Evolutionary conservation across 768 basidiomycete genomes (phyloP).

Genomic region (Lactarius hengduanensis): DNA sequence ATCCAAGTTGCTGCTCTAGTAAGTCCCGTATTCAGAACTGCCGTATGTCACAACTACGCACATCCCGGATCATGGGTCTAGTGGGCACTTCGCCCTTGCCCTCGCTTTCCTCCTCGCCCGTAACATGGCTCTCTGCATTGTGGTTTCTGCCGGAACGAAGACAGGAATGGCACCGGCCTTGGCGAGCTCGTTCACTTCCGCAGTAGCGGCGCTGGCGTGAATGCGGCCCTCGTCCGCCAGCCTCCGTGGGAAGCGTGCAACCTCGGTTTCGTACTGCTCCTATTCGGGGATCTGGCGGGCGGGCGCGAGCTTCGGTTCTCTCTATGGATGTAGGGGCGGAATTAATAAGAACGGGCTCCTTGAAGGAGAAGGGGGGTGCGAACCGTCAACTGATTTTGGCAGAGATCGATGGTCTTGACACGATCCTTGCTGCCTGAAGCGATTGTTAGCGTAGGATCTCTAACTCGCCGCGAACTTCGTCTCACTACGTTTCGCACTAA

Average conservation of each 20-base stretch:
- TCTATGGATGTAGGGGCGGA: slow-evolving; percentile 46
- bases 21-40: not conserved
- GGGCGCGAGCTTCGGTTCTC: slow-evolving; percentile 93
- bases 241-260: slow-evolving; percentile 74
- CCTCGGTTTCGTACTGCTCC: slow-evolving; percentile 92
- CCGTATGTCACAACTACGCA: not conserved
- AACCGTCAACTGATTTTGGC: slow-evolving; percentile 94
- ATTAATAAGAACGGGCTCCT: not conserved
- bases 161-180: slow-evolving; percentile 39
- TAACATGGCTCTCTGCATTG: not conserved
- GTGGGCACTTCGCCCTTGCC: not conserved
- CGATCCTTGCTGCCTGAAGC: slow-evolving; percentile 73
- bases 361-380: slow-evolving; percentile 31
- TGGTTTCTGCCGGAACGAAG: not conserved
- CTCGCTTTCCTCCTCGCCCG: not conserved
- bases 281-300: slow-evolving; percentile 97
- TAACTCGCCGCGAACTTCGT: slow-evolving; percentile 3
- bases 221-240: slow-evolving; percentile 66
- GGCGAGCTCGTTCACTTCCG: slow-evolving; percentile 70
- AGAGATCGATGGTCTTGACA: slow-evolving; percentile 90
- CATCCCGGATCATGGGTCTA: slow-evolving; percentile 10
- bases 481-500: slow-evolving; percentile 99
- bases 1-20: not conserved
- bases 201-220: slow-evolving; percentile 61
- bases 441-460: not conserved